phyloP scores from a whole-genome alignment of 129 eudicot genomes.

The sunflower (Helianthus annuus) region HanXRQr2.0-SUNRISE NC_035445.2:1439345-1439844 shows the following conservation, averaged over 20 bases:
- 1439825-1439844: no score
- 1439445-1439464: constrained; percentile 80
- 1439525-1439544: constrained; percentile 66
- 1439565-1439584: constrained; percentile 81
- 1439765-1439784: no score
- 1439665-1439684: not conserved
- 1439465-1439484: constrained; percentile 77
- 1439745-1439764: no score
- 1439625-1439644: no score
- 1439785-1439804: no score
- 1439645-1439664: not conserved
- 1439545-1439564: constrained; percentile 85
- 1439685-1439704: no score
- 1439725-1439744: no score
- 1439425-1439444: constrained; percentile 75
- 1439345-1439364: no score
- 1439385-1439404: constrained; percentile 51
- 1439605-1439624: constrained; percentile 84
- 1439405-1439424: constrained; percentile 80
- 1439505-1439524: constrained; percentile 82
- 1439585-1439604: constrained; percentile 86
- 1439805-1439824: no score
- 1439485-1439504: constrained; percentile 67
- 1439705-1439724: not conserved
- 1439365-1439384: no score